Base-by-base conservation (phyloP, 371 early-diverging fungal genomes). In the Mucor mucedo region DNA sequence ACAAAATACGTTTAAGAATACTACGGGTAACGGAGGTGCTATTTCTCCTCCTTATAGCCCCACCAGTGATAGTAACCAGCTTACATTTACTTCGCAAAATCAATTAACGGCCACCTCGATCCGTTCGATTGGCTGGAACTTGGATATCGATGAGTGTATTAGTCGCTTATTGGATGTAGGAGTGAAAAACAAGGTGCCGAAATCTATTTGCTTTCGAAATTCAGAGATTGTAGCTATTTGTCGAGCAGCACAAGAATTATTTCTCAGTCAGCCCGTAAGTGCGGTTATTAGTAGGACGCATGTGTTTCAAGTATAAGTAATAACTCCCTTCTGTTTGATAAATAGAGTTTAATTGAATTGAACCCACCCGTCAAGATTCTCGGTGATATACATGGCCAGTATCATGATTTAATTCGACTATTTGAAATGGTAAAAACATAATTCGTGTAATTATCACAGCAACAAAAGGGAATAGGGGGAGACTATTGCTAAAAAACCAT, bases 311-410 rank as follows among this genome's bases (percentile, higher is more conserved):
- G 21, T 21, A 21, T 21, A 21, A 21, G 21, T 21, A 21, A 21
- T 49, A 47, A 11, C 14, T 40, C 48, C 9, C 10, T 55, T 16
- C 32, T 30, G 29, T 35, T 52, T 21, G 39, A 13, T 29, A 33
- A 21, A 2, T 41, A 80, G 57, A 88, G 94, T 7, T 84, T 99
- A 56, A 83, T 99, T 39, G 98, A 98, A 75, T 80, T 99, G 55
- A 91, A 91, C 53, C 91, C 98, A 60, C 98, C 91, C 10, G 83
- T 98, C 65, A 98, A 98, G 72, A 94, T 99, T 86, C 91, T 87
- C 68, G 93, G 96, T 55, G 98, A 98, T 73, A 95, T 96, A 38
- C 98, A 99, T 70, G 98, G 99, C 9, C 99, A 99, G 85, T 92
- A 88, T 73, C 80, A 87, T 27, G 99, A 99, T 77, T 80, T 98